phyloP scores from a whole-genome alignment of 495 filamentous ascomycete species.

The Aspergillus heteromorphus region DNA sequence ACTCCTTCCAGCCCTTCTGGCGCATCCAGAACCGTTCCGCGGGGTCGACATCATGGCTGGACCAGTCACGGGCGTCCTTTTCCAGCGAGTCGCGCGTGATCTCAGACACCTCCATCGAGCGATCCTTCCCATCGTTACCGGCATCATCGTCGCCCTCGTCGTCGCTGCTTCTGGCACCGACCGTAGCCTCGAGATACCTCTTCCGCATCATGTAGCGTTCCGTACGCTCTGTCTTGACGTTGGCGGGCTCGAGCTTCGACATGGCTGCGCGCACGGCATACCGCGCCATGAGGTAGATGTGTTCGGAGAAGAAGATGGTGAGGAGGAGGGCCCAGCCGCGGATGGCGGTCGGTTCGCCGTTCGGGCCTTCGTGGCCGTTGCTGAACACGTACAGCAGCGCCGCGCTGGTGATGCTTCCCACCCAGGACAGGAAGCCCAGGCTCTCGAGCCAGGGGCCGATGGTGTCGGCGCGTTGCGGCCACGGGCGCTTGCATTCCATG shows the following conservation, averaged over 20 bases:
- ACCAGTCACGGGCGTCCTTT: conserved; percentile 64
- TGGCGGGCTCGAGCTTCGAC: conserved; percentile 76
- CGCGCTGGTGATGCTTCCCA: conserved; percentile 79
- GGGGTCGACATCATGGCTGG: conserved; percentile 42
- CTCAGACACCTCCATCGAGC: conserved; percentile 20
- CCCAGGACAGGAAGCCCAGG: conserved; percentile 83
- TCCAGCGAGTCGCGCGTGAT: conserved; percentile 45
- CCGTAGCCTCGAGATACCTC: conserved; percentile 54
- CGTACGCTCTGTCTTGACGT: conserved; percentile 71
- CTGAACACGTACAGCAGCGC: conserved; percentile 87
- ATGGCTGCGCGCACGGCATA: conserved; percentile 65
- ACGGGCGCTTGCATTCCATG: conserved; percentile 79
- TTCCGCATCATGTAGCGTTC: conserved; percentile 72
- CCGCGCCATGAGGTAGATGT: conserved; percentile 71
- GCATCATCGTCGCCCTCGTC: conserved; percentile 13
- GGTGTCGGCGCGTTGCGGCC: conserved; percentile 79
- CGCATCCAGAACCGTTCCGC: conserved; percentile 65
- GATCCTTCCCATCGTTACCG: no score
- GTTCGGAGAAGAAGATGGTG: conserved; percentile 82
- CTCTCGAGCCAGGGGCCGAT: conserved; percentile 94
- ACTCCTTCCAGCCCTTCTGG: conserved; percentile 60
- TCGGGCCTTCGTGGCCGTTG: conserved; percentile 53
- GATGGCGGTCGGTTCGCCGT: conserved; percentile 56
- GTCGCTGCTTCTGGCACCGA: conserved; percentile 29
- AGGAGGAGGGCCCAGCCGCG: conserved; percentile 76